Conservation (phyloP, 441 rosid genomes). For the Eutrema salsugineum region DNA sequence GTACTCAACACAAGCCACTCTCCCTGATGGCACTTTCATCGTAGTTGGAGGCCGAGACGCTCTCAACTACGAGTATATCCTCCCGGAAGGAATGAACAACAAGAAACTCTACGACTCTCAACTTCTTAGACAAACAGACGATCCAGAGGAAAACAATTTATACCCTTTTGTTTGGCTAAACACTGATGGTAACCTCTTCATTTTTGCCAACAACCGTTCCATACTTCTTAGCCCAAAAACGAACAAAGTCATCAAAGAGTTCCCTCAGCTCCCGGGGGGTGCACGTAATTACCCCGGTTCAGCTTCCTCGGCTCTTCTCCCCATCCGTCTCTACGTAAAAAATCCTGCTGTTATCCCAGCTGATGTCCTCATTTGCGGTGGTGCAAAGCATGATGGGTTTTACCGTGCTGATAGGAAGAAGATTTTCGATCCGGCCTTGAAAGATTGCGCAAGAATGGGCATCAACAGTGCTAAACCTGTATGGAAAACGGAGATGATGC, state of each 20-base stretch:
- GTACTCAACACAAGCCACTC: slow-evolving; percentile 48
- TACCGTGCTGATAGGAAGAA: background rate
- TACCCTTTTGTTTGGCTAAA: slow-evolving; percentile 55
- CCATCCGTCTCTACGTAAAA: slow-evolving; percentile 25
- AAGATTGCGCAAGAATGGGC: slow-evolving; percentile 38
- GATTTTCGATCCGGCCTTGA: slow-evolving; percentile 14
- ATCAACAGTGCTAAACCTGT: slow-evolving; percentile 39
- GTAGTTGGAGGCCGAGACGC: slow-evolving; percentile 48
- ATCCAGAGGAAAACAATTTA: slow-evolving; percentile 43
- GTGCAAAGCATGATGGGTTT: background rate
- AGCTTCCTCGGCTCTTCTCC: slow-evolving; percentile 52
- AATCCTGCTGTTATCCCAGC: slow-evolving; percentile 9
- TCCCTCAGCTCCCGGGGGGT: slow-evolving; percentile 45
- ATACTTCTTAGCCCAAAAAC: slow-evolving; percentile 41
- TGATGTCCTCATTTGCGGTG: slow-evolving; percentile 15
- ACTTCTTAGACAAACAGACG: slow-evolving; percentile 44
- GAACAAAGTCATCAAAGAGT: slow-evolving; percentile 37
- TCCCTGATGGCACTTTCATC: slow-evolving; percentile 46
- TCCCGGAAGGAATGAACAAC: slow-evolving; percentile 11
- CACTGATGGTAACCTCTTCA: slow-evolving; percentile 44
- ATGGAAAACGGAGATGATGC: slow-evolving; percentile 51
- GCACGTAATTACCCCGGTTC: slow-evolving; percentile 51
- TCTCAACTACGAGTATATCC: slow-evolving; percentile 47
- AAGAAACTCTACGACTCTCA: slow-evolving; percentile 26
- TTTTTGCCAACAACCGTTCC: slow-evolving; percentile 53